These are phyloP conservation scores for Curvularia sp. DNA, from an alignment of 2,329 filamentous ascomycete species.

Conservation along the genomic window DNA sequence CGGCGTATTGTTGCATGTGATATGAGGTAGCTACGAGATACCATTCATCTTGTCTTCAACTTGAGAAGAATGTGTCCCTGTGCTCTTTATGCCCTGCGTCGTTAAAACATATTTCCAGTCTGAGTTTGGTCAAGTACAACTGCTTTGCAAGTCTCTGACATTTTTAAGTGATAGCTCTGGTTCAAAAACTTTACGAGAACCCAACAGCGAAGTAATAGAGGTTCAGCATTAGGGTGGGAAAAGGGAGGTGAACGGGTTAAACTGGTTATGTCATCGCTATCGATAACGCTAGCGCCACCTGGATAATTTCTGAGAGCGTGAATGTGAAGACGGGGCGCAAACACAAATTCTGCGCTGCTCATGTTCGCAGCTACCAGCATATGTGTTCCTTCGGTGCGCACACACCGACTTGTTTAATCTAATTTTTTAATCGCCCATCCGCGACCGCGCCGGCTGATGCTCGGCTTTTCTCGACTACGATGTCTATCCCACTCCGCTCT, in stretches of 20 bases:
- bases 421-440: not conserved
- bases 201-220: not conserved
- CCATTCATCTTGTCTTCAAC: not conserved
- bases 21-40: not conserved
- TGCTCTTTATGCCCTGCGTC: not conserved
- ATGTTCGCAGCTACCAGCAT: not conserved
- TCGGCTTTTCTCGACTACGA: slow-evolving; percentile 31
- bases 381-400: not conserved
- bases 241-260: not conserved
- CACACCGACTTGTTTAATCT: not conserved
- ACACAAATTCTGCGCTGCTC: not conserved
- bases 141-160: not conserved
- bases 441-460: slow-evolving; percentile 31
- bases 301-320: not conserved
- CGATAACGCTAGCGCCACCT: slow-evolving; percentile 13
- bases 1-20: not conserved
- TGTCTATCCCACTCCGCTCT: slow-evolving; percentile 29
- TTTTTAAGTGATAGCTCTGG: not conserved
- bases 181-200: not conserved
- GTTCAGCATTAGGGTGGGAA: not conserved
- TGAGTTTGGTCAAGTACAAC: not conserved
- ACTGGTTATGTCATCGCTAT: not conserved
- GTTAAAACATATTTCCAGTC: not conserved
- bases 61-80: not conserved
- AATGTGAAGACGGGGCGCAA: not conserved